Base-by-base conservation (phyloP, 257 asterid species). In the Solanum paucissectum region DNA sequence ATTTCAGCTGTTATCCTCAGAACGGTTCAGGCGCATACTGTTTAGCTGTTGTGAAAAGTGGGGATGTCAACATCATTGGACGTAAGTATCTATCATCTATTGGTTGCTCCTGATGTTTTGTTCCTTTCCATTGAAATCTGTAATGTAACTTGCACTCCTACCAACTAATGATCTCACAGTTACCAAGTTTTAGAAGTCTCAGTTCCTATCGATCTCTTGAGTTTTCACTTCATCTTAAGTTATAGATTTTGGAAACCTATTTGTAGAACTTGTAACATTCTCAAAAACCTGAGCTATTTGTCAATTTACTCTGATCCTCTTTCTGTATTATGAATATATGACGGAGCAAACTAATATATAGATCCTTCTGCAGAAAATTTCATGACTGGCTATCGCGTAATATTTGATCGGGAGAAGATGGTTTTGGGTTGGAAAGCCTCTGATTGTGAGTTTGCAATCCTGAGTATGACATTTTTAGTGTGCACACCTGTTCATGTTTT, bases 381-480 rank as follows among this genome's bases (percentile, higher is more conserved):
- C 40, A 96, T 97, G 99, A 90, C 95, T 64, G 99, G 99, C 64
- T 92, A 97, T 64, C 96, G 97, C 16, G 86, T 96, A 3, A 92
- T 94, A 86, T 97, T 97, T 83, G 97, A 97, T 88, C 96, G 98
- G 3, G 99, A 96, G 92, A 94, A 94, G 89, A 94, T 93, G 98
- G 91, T 90, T 88, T 87, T 97, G 93, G 98, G 99, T 23, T 97
- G 99, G 99, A 93, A 90, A 88, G 94, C 90, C 33, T 91, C 99
- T 2, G 79, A 91, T 89, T 97, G 99, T 97, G 89, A 94, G 99
- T 92, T 85, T 25, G 23, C 55, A n/a, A 44, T 38, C 88, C 18
- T 29, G 34, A 8, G 64, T 83, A 29, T 66, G 12, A 69, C 49
- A 46, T 37, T 10, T 38, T 77, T 25, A 64, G 34, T 34, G 58